Evolutionary conservation across 2,329 filamentous ascomycete genomes (phyloP), one percentile per base, ranked within the genome.

Genomic region (Penicillium sp.): DNA sequence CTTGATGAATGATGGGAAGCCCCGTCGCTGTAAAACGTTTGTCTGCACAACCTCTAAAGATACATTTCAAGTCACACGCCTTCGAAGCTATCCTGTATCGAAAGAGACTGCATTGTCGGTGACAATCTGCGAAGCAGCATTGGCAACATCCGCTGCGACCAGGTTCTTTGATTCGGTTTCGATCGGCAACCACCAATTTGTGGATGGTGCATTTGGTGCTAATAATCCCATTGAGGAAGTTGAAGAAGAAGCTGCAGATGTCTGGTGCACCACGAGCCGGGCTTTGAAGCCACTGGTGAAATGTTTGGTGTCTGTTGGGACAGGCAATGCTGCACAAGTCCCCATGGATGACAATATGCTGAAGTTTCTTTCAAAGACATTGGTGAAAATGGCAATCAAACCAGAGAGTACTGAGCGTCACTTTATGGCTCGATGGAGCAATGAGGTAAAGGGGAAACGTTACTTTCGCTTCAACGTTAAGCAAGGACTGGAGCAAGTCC

Each of bases 121-220:
- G 0, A 62, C 74, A 1, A 81, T 83, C 38, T 83, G 79, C 74
- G 68, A 81, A 64, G 80, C 81, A 1, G 80, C 78, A 0, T 67
- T 80, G 8, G 81, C 80, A 2, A 82, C 80, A 0, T 79, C 77
- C 1, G 81, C 81, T 3, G 80, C 80, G 0, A 80, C 80, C 1
- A 41, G 41, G 1, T 68, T 49, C 7, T 70, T 70, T 47, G 58
- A 64, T 2, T 11, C 58, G 0, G 53, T 62, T 0, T 37, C 17
- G 5, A 53, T 70, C 5, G 63, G 57, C 1, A 50, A 57, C 17
- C 53, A 50, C 0, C 47, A 60, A 2, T 75, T 70, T 12, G 60
- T 74, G 0, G 71, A 75, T 51, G 73, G 70, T 4, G 70, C 61
- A 2, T 50, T 71, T n/a, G 59, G 64, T 0, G 61, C 62, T 3